These are phyloP conservation scores for Suhomyces bokatorum DNA, from an alignment of 1,139 yeast species.

Conservation along the genomic window DNA sequence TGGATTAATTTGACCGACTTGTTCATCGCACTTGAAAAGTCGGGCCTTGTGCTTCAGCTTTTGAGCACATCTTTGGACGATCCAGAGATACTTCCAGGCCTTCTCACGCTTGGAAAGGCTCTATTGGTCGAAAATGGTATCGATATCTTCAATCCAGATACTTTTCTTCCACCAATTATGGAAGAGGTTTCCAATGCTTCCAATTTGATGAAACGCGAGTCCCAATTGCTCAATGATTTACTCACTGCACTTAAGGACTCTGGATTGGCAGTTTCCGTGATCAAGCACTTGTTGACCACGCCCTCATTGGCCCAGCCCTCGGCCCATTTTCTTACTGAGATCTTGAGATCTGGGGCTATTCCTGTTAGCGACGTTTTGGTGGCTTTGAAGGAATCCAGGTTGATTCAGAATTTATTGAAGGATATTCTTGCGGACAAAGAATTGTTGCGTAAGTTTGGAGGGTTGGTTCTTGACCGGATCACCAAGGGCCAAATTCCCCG, in stretches of 20 bases:
- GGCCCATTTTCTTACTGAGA: slow-evolving; percentile 28
- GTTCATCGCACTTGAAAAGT: slow-evolving; percentile 24
- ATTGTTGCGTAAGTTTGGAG: slow-evolving; percentile 19
- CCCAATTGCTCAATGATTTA: slow-evolving; percentile 25
- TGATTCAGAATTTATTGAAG: slow-evolving; percentile 21
- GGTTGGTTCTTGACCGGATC: slow-evolving; percentile 21
- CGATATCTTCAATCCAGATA: slow-evolving; percentile 15
- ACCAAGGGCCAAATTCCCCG: slow-evolving; percentile 22
- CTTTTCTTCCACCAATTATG: not conserved
- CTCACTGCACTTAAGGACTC: slow-evolving; percentile 31
- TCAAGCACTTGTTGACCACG: slow-evolving; percentile 26
- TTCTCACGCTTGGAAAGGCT: slow-evolving; percentile 26
- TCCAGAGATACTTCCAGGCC: slow-evolving; percentile 31
- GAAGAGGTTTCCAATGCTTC: not conserved
- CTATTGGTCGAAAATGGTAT: slow-evolving; percentile 25
- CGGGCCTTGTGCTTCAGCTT: slow-evolving; percentile 30
- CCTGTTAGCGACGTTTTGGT: slow-evolving; percentile 22
- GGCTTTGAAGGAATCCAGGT: slow-evolving; percentile 27
- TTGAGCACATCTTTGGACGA: slow-evolving; percentile 28
- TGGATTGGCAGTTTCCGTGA: slow-evolving; percentile 32
- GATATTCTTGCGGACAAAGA: slow-evolving; percentile 15
- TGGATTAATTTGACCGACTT: slow-evolving; percentile 3
- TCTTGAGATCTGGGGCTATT: slow-evolving; percentile 28
- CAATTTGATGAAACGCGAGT: slow-evolving; percentile 21
- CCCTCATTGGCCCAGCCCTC: slow-evolving; percentile 23